Conservation (phyloP, 2,329 filamentous ascomycete species). For the Plenodomus lindquistii region DNA sequence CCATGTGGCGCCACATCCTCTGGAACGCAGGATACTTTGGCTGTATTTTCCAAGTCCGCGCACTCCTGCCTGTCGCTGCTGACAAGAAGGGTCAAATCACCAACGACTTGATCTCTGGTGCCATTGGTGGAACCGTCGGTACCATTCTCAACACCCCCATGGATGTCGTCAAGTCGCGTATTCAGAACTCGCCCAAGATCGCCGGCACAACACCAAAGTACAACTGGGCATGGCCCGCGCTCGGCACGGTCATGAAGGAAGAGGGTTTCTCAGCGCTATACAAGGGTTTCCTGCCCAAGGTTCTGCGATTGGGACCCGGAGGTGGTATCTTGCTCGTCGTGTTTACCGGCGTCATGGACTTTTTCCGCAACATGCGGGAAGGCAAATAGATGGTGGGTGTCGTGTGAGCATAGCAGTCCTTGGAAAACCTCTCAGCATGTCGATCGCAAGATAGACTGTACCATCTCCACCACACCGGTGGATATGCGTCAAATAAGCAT, state of each 20-base stretch:
- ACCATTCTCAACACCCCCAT: conserved; percentile 94
- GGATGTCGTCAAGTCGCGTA: conserved; percentile 97
- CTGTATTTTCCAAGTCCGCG: conserved; percentile 95
- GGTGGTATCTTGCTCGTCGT: conserved; percentile 79
- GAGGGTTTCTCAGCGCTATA: conserved; percentile 92
- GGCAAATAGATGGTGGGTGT: conserved; percentile 23
- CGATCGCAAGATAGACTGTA: conserved; percentile 7
- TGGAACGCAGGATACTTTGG: conserved; percentile 99
- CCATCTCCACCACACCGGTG: conserved; percentile 1
- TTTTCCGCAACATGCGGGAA: conserved; percentile 74
- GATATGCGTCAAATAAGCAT: conserved; percentile 2
- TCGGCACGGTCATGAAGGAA: conserved; percentile 86
- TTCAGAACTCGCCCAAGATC: conserved; percentile 89
- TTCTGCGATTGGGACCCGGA: conserved; percentile 74
- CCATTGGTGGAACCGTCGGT: conserved; percentile 85
- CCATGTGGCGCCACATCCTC: conserved; percentile 90
- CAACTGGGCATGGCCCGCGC: conserved; percentile 94
- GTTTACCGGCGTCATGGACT: conserved; percentile 88
- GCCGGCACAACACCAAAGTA: conserved; percentile 87
- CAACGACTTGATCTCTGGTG: conserved; percentile 86
- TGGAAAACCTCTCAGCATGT: too few relatives aligned
- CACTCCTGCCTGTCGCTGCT: conserved; percentile 77
- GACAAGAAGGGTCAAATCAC: conserved; percentile 79
- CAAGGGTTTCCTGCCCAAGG: conserved; percentile 98
- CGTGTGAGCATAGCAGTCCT: background rate